These are phyloP conservation scores for Backusella liffmaniae DNA, from an alignment of 192 early-diverging fungal genomes.

Conservation along the genomic window DNA sequence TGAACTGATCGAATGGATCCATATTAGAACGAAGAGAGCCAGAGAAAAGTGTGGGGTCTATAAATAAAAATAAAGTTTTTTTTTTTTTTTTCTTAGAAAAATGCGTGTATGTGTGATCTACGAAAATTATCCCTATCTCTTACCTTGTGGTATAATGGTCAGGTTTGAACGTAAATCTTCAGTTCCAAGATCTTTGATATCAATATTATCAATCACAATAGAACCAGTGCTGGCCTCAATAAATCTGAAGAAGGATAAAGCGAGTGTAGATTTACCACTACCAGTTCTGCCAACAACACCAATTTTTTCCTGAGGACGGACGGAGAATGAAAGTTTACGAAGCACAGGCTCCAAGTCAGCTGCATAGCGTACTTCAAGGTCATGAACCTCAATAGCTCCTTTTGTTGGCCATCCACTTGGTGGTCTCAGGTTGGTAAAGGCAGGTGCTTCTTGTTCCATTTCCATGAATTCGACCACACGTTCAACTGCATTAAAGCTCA, in stretches of 20 bases:
- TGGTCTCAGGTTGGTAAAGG: constrained; percentile 50
- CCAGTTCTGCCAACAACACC: constrained; percentile 94
- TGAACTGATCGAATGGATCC: constrained; percentile 62
- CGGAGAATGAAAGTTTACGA: constrained; percentile 64
- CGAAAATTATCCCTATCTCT: not conserved
- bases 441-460: constrained; percentile 77
- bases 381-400: constrained; percentile 71
- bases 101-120: not conserved
- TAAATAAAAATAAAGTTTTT: constrained; percentile 68
- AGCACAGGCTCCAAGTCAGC: constrained; percentile 71
- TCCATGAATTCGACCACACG: constrained; percentile 79
- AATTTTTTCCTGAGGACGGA: constrained; percentile 73
- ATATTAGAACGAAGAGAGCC: constrained; percentile 81
- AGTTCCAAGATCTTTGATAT: constrained; percentile 71
- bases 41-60: constrained; percentile 72
- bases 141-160: constrained; percentile 86
- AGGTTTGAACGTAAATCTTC: constrained; percentile 75
- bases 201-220: constrained; percentile 77
- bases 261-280: constrained; percentile 81
- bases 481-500: constrained; percentile 85
- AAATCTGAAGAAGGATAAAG: constrained; percentile 77
- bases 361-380: constrained; percentile 77
- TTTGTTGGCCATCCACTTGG: constrained; percentile 69
- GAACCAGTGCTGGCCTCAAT: constrained; percentile 65
- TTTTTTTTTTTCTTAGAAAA: constrained; percentile 10